These are phyloP conservation scores for Ophiostoma sp. DNA, from an alignment of 2,329 filamentous ascomycete genomes.

Conservation along the genomic window DNA sequence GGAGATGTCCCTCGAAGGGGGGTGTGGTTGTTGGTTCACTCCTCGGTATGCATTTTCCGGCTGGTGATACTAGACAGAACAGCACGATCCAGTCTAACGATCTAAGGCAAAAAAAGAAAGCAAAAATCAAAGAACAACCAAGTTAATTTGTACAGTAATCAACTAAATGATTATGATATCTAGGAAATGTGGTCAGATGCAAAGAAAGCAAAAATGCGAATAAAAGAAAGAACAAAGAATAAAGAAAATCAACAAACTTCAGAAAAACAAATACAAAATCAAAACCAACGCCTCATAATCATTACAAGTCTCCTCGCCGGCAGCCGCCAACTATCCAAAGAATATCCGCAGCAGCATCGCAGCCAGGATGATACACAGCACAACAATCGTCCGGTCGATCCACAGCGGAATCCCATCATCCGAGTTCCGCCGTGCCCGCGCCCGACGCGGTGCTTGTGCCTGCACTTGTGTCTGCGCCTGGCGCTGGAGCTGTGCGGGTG, in stretches of 20 bases:
- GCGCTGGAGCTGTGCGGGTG: constrained; percentile 23
- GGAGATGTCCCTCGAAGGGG: background rate
- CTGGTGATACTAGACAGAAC: background rate
- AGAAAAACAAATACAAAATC: background rate
- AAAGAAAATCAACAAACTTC: background rate
- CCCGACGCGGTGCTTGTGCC: constrained; percentile 24
- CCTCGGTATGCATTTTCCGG: constrained; percentile 11
- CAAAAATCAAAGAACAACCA: background rate
- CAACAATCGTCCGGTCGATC: constrained; percentile 76
- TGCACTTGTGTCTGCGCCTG: constrained; percentile 31
- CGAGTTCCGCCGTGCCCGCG: constrained; percentile 24
- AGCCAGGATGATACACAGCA: constrained; percentile 63
- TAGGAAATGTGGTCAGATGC: no score
- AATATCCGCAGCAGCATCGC: constrained; percentile 58
- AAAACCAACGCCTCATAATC: background rate
- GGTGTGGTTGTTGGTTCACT: background rate
- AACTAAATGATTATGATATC: background rate
- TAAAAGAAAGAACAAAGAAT: background rate
- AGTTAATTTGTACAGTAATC: background rate
- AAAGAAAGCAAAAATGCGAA: background rate
- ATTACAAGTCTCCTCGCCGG: background rate
- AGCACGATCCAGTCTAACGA: background rate
- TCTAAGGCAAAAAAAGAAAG: background rate
- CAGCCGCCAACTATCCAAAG: constrained; percentile 7
- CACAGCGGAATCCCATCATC: constrained; percentile 59